Conservation (phyloP, 148 eudicot species). For the Silene conica region DNA sequence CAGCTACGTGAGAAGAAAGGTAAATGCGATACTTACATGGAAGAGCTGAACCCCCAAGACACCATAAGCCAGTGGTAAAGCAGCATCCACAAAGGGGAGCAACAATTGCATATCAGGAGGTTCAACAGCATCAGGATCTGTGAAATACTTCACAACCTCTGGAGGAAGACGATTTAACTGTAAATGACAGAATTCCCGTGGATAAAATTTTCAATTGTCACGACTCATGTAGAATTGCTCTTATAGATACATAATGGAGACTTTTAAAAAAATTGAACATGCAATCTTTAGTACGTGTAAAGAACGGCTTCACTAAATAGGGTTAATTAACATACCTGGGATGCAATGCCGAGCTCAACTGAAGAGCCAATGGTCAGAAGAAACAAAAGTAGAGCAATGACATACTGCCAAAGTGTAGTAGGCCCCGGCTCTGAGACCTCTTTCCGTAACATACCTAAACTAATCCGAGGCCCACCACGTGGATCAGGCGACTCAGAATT, state of each 20-base stretch:
- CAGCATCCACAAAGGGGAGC: conserved; percentile 91
- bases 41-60: conserved; percentile 91
- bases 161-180: conserved; percentile 98
- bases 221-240: neutral
- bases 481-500: conserved; percentile 92
- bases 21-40: conserved; percentile 52
- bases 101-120: conserved; percentile 96
- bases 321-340: conserved; percentile 59
- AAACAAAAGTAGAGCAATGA: conserved; percentile 81
- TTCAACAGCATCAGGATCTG: conserved; percentile 90
- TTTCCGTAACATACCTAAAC: conserved; percentile 94
- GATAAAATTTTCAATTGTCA: neutral
- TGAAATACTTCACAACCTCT: conserved; percentile 91
- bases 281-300: neutral
- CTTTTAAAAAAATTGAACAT: neutral
- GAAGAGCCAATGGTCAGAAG: conserved; percentile 94
- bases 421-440: conserved; percentile 95
- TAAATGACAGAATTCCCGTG: conserved; percentile 11
- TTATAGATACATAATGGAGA: neutral
- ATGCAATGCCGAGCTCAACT: conserved; percentile 97
- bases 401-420: conserved; percentile 98
- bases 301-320: conserved; percentile 3
- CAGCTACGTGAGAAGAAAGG: conserved; percentile 4
- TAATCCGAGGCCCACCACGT: conserved; percentile 98
- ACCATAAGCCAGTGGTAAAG: conserved; percentile 92